Evolutionary conservation across 2,329 filamentous ascomycete species (phyloP), one percentile per base, ranked within the genome.

Genomic region (Aaosphaeria arxii): DNA sequence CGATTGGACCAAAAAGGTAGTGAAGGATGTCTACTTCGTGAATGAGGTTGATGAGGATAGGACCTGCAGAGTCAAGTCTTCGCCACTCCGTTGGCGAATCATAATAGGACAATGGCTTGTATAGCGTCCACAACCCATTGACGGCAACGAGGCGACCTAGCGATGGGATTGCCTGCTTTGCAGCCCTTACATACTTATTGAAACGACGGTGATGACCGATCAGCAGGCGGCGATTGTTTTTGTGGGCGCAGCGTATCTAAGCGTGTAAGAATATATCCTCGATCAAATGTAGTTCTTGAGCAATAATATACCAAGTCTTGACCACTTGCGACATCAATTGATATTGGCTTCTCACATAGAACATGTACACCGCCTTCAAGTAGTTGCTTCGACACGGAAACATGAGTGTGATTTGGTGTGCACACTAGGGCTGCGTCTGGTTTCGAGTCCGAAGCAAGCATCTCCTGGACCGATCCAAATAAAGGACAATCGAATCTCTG

Each of bases 1-100:
- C 58, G 29, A 85, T 78, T 0, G 78, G 74, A 0, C 80, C 80
- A 29, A 84, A 73, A 1, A 84, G 65, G 59, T 78, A 76, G 42
- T 83, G 80, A 13, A 85, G 66, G 0, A 83, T 64, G 50, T 84
- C 82, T 36, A 84, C 67, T 43, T 85, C 82, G 55, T 85, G 81
- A n/a, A 84, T 74, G 40, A 84, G 65, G 56, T 84, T 85, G 50
- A 83, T 83, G 3, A 78, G 66, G 6, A 84, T 65, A 0, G 77
- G 74, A 0, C 80, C 81, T 1, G 75, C 76, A 2, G 69, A 60
- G 5, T 58, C 63, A 2, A 63, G 56, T 5, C 72, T 69, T 11
- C 78, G 72, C 80, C 81, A 83, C 36, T 74, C 72, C 0, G 68
- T 66, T 0, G 74, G 74, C 0, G 71, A 53, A 2, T 73, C 67